Conservation (phyloP, 1,139 yeast genomes). For the Candida freyschussii region DNA sequence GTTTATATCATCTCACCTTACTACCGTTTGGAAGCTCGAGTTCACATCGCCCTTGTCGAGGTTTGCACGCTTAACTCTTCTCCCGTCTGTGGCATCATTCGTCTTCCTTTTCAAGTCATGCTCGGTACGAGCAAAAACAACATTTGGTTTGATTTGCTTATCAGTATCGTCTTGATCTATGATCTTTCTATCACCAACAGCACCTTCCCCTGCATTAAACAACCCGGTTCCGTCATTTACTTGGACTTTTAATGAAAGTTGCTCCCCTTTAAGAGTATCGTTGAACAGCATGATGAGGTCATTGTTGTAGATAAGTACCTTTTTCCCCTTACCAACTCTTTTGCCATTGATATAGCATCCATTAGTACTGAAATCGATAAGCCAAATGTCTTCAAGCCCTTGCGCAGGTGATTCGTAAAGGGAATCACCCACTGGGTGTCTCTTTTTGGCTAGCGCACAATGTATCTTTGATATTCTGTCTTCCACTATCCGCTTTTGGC, state of each 20-base stretch:
- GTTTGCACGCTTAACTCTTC: slow-evolving; percentile 24
- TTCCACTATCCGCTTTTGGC: slow-evolving; percentile 59
- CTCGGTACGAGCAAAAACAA: slow-evolving; percentile 1
- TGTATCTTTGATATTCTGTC: slow-evolving; percentile 80
- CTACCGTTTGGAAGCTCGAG: slow-evolving; percentile 24
- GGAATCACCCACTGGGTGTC: slow-evolving; percentile 53
- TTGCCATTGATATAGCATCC: slow-evolving; percentile 66
- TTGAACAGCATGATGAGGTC: slow-evolving; percentile 63
- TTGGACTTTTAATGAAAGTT: slow-evolving; percentile 47
- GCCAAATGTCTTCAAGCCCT: slow-evolving; percentile 73
- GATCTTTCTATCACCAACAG: slow-evolving; percentile 1
- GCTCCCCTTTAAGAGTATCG: slow-evolving; percentile 49
- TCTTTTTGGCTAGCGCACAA: slow-evolving; percentile 58
- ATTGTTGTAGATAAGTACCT: slow-evolving; percentile 55
- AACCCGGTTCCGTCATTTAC: slow-evolving; percentile 56
- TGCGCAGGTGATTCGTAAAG: slow-evolving; percentile 63
- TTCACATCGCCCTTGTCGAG: slow-evolving; percentile 25
- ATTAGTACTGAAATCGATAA: slow-evolving; percentile 74
- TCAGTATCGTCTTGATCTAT: slow-evolving; percentile 20
- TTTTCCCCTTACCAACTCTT: slow-evolving; percentile 57
- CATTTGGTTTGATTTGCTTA: slow-evolving; percentile 12
- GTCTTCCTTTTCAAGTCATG: slow-evolving; percentile 3
- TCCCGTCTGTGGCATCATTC: slow-evolving; percentile 2
- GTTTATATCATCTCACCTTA: no score
- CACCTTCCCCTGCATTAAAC: slow-evolving; percentile 36